Conservation (phyloP, 139 green algal species). For the Coccomyxa sp. region DNA sequence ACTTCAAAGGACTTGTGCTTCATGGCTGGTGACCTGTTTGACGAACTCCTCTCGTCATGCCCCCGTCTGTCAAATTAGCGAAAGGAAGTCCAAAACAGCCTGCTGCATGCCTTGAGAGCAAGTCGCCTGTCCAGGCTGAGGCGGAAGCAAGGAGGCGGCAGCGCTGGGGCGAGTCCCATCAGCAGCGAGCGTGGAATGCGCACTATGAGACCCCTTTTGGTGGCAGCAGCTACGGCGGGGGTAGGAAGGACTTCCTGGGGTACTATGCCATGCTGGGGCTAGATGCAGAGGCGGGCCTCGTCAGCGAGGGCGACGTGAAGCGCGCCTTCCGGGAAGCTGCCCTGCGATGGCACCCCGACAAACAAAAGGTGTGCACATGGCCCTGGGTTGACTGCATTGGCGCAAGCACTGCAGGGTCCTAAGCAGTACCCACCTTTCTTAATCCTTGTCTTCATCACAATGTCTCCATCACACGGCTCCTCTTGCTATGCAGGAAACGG, state of each 20-base stretch:
- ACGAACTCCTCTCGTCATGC: too few relatives aligned
- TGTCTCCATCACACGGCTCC: background rate
- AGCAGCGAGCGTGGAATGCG: constrained; percentile 4
- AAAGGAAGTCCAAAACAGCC: too few relatives aligned
- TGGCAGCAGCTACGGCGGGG: background rate
- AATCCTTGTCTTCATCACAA: background rate
- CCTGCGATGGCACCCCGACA: constrained; percentile 70
- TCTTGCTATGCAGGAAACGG: background rate
- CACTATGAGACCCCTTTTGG: background rate
- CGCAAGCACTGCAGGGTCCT: background rate
- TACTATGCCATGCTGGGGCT: constrained; percentile 75
- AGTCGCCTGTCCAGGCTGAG: constrained; percentile 12
- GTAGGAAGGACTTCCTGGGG: constrained; percentile 61
- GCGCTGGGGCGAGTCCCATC: constrained; percentile 23
- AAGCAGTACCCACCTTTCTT: background rate
- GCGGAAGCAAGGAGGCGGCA: constrained; percentile 20
- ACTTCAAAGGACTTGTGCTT: too few relatives aligned
- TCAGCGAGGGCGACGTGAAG: constrained; percentile 58
- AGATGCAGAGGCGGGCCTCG: constrained; percentile 17
- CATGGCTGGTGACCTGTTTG: background rate
- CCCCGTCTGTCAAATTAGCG: too few relatives aligned
- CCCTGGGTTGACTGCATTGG: background rate
- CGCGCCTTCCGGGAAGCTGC: constrained; percentile 61
- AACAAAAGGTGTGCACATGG: constrained; percentile 19
- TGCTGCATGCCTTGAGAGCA: too few relatives aligned